Conservation (phyloP, 2,329 filamentous ascomycete genomes). For the Xylaria sp. region DNA sequence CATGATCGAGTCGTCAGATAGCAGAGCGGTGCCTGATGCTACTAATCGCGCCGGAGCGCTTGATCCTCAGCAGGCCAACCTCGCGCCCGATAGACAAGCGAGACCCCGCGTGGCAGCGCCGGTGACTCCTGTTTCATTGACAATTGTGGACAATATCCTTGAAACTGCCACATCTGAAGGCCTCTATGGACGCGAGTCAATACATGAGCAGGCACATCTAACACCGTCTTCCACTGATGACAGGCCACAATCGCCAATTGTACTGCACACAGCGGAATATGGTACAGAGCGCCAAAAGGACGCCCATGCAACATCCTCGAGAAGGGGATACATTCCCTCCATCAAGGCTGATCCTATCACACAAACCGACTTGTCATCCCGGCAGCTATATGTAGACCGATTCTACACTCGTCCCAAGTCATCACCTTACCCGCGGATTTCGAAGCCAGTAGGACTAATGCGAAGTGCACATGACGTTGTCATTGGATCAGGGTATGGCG, state of each 20-base stretch:
- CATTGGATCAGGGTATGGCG: no score
- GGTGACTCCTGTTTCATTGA: background rate
- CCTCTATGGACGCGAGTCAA: slow-evolving; percentile 26
- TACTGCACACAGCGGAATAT: background rate
- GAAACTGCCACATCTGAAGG: slow-evolving; percentile 27
- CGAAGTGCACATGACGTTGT: no score
- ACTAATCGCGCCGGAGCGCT: background rate
- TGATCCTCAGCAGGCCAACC: background rate
- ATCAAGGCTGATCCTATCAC: background rate
- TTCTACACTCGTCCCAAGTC: background rate
- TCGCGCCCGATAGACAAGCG: background rate
- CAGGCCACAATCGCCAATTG: slow-evolving; percentile 7
- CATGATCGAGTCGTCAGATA: slow-evolving; percentile 11
- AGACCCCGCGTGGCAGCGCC: background rate
- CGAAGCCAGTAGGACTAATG: no score
- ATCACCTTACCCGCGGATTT: no score
- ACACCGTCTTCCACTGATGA: background rate
- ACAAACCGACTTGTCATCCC: background rate
- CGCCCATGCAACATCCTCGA: background rate
- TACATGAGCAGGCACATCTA: background rate
- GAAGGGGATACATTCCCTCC: background rate
- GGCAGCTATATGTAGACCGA: background rate
- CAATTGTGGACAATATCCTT: background rate
- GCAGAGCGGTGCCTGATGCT: background rate
- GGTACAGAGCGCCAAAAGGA: background rate